These are phyloP conservation scores for Quercus glauca DNA, from an alignment of 306 rosid species.

Conservation along the genomic window DNA sequence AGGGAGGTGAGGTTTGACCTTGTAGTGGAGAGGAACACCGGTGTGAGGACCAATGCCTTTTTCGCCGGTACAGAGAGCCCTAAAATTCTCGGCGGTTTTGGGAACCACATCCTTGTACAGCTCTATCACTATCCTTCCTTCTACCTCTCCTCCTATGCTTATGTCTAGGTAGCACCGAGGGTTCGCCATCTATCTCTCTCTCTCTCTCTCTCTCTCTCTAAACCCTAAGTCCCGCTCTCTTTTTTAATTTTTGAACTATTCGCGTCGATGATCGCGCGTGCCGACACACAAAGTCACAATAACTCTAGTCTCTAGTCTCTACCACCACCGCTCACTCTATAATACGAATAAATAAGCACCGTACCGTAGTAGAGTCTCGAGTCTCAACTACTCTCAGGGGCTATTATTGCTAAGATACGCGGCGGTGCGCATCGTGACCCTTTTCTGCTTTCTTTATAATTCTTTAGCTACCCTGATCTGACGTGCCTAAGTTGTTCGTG, in stretches of 20 bases:
- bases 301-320: no score
- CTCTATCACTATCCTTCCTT: constrained; percentile 67
- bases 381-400: background rate
- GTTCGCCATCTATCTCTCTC: constrained; percentile 34
- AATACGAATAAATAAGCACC: no score
- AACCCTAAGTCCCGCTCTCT: constrained; percentile 37
- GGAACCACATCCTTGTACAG: constrained; percentile 66
- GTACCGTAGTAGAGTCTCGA: no score
- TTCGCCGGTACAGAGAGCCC: constrained; percentile 76
- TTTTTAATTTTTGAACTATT: constrained; percentile 4
- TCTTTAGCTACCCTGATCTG: no score
- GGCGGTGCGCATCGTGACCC: background rate
- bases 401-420: background rate
- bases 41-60: constrained; percentile 55
- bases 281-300: constrained; percentile 8
- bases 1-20: constrained; percentile 33
- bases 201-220: background rate
- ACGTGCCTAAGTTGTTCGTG: no score
- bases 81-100: constrained; percentile 75
- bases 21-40: constrained; percentile 59
- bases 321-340: no score
- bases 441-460: background rate
- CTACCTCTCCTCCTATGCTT: constrained; percentile 59
- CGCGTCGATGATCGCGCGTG: background rate
- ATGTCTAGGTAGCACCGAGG: constrained; percentile 60